Evolutionary conservation across 345 rosid genomes (phyloP), one percentile per base, ranked within the genome.

Genomic region (Litchi chinensis): DNA sequence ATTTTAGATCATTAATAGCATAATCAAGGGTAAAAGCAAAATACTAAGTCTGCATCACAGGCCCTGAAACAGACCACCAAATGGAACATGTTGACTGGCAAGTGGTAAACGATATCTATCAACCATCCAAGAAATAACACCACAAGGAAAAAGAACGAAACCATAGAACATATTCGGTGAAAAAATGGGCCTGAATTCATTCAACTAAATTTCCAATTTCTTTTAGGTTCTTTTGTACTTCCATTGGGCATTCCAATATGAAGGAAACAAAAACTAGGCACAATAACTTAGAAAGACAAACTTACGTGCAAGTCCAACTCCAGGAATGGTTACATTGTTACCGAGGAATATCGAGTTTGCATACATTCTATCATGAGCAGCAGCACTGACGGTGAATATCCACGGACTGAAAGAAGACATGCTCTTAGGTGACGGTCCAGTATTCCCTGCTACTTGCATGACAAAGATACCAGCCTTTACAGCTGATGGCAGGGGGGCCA

Each of bases 391-490:
- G 59, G 97, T 90, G 80, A 86, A 92, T 73, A 96, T 96, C 99
- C 99, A 96, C 8, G 99, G 99, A 63, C 99, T 96, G 83, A 94
- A 96, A 79, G 99, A 96, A 81, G 97, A 88, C 89, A 93, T 85
- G 86, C 98, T 96, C 80, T 88, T 96, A 39, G 98, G 98, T 18
- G 99, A 92, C 50, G 99, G 99, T 46, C 99, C 99, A 8, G 98
- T 93, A 78, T 96, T 96, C 70, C 98, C 99, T 8, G 99, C 97
- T 59, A 98, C 99, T 91, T 96, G 99, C 75, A 96, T 98, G 48
- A 93, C 93, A 77, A 93, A 96, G 79, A 96, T 90, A 62, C 99
- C 98, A 73, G 93, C 91, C 86, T 92, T 96, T 44, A 85, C 95
- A 73, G 98, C 97, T 26, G 95, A 92, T 19, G 93, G 85, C 87